These are phyloP conservation scores for Camellia lanceoleosa DNA, from an alignment of 148 eudicot genomes.

Conservation along the genomic window DNA sequence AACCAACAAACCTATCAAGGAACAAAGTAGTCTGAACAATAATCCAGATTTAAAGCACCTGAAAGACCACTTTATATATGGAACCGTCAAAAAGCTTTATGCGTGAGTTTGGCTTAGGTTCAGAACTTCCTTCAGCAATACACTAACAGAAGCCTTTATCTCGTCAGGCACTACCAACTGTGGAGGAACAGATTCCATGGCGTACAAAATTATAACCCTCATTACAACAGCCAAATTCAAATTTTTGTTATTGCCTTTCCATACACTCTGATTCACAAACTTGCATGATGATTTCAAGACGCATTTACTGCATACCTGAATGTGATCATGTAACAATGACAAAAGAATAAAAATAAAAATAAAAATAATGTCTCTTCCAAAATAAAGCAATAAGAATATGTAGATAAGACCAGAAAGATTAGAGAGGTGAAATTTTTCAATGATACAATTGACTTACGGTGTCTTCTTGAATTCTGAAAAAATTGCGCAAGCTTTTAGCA, in stretches of 20 bases:
- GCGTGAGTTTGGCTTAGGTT: constrained; percentile 38
- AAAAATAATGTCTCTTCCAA: not conserved
- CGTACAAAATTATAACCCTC: constrained; percentile 60
- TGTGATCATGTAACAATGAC: not conserved
- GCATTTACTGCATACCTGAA: constrained; percentile 71
- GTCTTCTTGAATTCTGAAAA: constrained; percentile 52
- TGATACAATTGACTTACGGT: constrained; percentile 34
- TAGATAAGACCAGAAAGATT: not conserved
- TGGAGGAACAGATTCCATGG: constrained; percentile 53
- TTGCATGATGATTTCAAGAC: constrained; percentile 54
- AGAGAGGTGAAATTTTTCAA: not conserved
- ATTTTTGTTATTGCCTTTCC: constrained; percentile 31
- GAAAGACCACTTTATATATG: not conserved
- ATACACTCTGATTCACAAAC: constrained; percentile 41
- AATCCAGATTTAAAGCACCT: not conserved
- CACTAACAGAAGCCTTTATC: constrained; percentile 50
- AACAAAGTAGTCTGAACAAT: not conserved
- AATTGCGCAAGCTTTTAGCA: constrained; percentile 62
- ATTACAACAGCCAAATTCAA: constrained; percentile 47
- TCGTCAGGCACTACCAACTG: constrained; percentile 52
- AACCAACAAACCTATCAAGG: not conserved
- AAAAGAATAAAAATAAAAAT: not conserved
- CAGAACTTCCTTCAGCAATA: constrained; percentile 48
- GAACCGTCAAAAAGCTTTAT: constrained; percentile 14
- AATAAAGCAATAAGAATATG: not conserved